These are phyloP conservation scores for Calocybe cyanea DNA, from an alignment of 768 basidiomycete species.

Conservation along the genomic window DNA sequence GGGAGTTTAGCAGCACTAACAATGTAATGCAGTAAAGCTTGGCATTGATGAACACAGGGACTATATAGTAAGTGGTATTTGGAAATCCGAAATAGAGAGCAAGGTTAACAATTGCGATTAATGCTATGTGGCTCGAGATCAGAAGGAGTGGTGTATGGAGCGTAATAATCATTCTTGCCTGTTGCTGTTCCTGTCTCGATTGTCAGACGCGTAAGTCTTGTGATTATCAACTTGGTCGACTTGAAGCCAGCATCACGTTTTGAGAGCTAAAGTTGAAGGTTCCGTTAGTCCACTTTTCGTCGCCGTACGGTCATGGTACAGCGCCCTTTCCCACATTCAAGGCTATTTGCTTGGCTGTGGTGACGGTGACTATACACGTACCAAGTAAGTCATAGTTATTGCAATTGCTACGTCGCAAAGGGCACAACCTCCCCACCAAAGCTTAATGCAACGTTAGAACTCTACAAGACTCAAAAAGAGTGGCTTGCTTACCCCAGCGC, in stretches of 20 bases:
- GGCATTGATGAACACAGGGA: conserved; percentile 21
- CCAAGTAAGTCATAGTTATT: conserved; percentile 23
- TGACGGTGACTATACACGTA: conserved; percentile 6
- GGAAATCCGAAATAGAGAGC: conserved; percentile 23
- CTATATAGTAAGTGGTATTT: conserved; percentile 20
- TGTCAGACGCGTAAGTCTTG: conserved; percentile 22
- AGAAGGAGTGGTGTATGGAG: too few species aligned
- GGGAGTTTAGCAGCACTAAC: conserved; percentile 25
- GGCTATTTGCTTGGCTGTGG: too few species aligned
- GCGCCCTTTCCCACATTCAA: background rate
- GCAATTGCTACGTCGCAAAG: conserved; percentile 25
- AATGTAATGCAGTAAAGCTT: conserved; percentile 28
- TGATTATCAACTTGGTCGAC: conserved; percentile 20
- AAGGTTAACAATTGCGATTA: conserved; percentile 23
- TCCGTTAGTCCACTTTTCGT: too few species aligned
- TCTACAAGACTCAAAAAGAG: background rate
- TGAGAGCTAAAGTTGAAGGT: conserved; percentile 20
- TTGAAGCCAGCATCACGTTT: conserved; percentile 20
- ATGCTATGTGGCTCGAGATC: conserved; percentile 10
- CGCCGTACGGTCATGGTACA: too few species aligned
- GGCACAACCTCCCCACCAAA: conserved; percentile 23
- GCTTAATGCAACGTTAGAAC: conserved; percentile 6
- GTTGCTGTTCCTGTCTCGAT: conserved; percentile 26
- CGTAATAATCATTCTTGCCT: conserved; percentile 10
- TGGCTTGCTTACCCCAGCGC: conserved; percentile 12